These are phyloP conservation scores for Trypanosoma boissoni DNA, from an alignment of 208 protist genomes.

Conservation along the genomic window DNA sequence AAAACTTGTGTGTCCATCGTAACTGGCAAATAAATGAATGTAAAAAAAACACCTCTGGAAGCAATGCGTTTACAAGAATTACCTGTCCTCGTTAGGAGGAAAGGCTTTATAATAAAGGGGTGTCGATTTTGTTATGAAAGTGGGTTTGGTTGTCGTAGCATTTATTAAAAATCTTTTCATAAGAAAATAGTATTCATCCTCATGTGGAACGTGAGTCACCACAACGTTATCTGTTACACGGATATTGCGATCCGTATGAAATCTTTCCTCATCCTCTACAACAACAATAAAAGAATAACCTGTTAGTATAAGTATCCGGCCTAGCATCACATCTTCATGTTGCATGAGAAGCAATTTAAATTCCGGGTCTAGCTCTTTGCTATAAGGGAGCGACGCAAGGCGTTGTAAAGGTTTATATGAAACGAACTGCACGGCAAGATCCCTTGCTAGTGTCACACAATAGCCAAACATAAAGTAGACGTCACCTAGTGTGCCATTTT, in stretches of 20 bases:
- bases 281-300: background rate
- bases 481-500: background rate
- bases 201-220: background rate
- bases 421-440: background rate
- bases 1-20: too few species aligned
- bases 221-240: background rate
- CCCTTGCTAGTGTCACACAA: background rate
- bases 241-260: background rate
- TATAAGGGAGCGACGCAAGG: background rate
- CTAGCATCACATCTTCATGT: conserved; percentile 3
- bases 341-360: background rate
- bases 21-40: too few species aligned
- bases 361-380: background rate
- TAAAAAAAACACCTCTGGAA: too few species aligned
- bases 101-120: too few species aligned
- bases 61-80: too few species aligned
- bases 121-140: too few species aligned
- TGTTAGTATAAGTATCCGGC: background rate
- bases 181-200: background rate
- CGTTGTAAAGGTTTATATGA: background rate
- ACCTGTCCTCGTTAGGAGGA: too few species aligned
- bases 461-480: background rate
- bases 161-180: background rate
- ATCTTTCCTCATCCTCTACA: background rate
- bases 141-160: too few species aligned